Evolutionary conservation across 495 filamentous ascomycete species (phyloP), one percentile per base, ranked within the genome.

Genomic region (Pseudomonodictys pantanalensis): DNA sequence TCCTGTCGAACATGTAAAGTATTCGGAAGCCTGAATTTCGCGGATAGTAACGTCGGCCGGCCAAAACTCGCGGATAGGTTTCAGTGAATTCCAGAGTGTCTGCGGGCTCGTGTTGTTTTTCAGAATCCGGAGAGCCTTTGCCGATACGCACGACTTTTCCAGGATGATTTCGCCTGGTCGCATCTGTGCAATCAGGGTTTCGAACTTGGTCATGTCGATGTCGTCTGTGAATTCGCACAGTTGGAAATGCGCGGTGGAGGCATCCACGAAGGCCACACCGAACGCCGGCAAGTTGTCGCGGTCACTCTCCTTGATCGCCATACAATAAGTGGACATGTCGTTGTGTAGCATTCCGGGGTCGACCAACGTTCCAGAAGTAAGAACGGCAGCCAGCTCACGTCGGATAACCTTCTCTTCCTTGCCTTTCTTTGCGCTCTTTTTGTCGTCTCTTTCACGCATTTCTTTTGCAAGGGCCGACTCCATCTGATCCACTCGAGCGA

Each of bases 311-410:
- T 97, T 97, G 73, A 99, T 93, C 2, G 95, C 89, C 52, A 92
- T 90, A 74, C 95, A 99, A 73, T 87, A 99, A 0, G 90, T 95
- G 2, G 93, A 91, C 86, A 95, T 96, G 69, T 97, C 95, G 69
- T 97, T 91, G 71, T 97, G 91, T 18, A 99, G 83, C 95, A 99
- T 97, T 60, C 86, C 86, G 12, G 88, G 90, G 51, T 99, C 95
- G 35, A 97, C 92, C 10, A 99, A 80, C 10, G 95, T 99, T 26
- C 93, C 95, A 7, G 83, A 81, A 0, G 95, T 99, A 15, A 97
- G 80, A 32, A 99, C 90, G 68, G 88, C 92, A 7, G 90, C 83
- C 25, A 99, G 79, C 74, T 99, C 92, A 66, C 95, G 82, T 52
- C 82, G 84, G 64, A 99, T 99, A 61, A 99, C 84, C 73, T 97